Percentiles rank a stretch among this genome's conserved stretches.
Evolutionary conservation across 2,329 filamentous ascomycete genomes (phyloP).

Genomic region (Incumbomyces lentus): DNA sequence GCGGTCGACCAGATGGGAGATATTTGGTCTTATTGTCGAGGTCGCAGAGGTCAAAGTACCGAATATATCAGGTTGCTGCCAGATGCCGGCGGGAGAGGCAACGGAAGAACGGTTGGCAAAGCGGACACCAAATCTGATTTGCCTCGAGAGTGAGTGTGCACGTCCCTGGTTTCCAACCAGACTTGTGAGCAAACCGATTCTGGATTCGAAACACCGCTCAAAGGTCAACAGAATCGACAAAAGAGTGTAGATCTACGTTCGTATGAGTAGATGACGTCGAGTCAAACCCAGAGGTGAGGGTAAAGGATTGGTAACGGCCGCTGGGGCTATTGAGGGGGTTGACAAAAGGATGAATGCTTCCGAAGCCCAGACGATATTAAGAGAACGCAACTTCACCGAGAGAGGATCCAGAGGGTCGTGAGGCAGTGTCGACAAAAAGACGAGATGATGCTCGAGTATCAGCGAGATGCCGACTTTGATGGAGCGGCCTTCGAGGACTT

Average conservation of each 20-base stretch:
- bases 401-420: too few species aligned
- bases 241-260: neutral
- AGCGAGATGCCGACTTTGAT: too few species aligned
- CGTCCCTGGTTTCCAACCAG: neutral
- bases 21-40: neutral
- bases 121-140: conserved; percentile 4
- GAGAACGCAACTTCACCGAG: too few species aligned
- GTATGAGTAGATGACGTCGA: conserved; percentile 1
- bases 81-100: neutral
- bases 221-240: neutral
- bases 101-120: neutral
- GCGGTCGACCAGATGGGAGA: neutral
- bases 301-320: neutral
- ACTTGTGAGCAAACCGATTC: conserved; percentile 7
- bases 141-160: neutral
- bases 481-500: too few species aligned
- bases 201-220: neutral
- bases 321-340: neutral
- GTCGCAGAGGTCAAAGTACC: too few species aligned
- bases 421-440: too few species aligned
- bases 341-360: neutral
- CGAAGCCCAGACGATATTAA: neutral
- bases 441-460: too few species aligned
- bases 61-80: neutral
- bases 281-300: neutral